These are phyloP conservation scores for Fusarium sp. DNA, from an alignment of 2,329 filamentous ascomycete species.

Conservation along the genomic window DNA sequence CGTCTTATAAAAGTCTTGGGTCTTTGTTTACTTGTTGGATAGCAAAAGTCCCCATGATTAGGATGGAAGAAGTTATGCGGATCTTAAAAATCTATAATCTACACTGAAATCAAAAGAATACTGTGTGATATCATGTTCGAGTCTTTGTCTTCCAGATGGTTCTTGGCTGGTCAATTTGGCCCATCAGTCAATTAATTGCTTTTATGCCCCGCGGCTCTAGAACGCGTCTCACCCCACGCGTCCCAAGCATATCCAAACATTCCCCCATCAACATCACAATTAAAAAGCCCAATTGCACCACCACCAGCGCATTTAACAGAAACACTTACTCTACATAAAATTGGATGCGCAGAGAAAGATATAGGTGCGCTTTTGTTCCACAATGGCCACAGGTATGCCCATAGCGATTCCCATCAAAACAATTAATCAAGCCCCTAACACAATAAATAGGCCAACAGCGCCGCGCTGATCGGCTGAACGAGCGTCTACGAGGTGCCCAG, in stretches of 20 bases:
- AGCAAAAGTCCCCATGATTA: accelerated
- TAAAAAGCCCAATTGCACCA: constrained; percentile 1
- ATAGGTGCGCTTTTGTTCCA: neutral
- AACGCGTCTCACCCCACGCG: constrained; percentile 41
- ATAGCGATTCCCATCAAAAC: neutral
- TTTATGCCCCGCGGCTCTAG: constrained; percentile 30
- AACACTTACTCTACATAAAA: neutral
- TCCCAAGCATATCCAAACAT: constrained; percentile 31
- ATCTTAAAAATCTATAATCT: accelerated
- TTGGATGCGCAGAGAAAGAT: constrained; percentile 10
- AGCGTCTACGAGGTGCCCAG: constrained; percentile 72
- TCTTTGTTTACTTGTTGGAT: neutral
- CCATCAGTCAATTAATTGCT: constrained; percentile 5
- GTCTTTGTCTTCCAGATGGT: neutral
- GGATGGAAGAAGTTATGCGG: neutral
- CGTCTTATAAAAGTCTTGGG: neutral
- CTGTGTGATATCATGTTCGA: no score
- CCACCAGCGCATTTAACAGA: neutral
- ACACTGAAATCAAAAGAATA: neutral
- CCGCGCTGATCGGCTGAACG: constrained; percentile 69
- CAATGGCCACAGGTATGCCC: constrained; percentile 49
- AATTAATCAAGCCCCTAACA: neutral
- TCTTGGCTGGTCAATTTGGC: neutral
- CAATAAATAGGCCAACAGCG: constrained; percentile 51
- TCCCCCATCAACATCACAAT: constrained; percentile 32